Evolutionary conservation across 495 filamentous ascomycete genomes (phyloP), one percentile per base, ranked within the genome.

Genomic region (Hypoxylon fuscum): DNA sequence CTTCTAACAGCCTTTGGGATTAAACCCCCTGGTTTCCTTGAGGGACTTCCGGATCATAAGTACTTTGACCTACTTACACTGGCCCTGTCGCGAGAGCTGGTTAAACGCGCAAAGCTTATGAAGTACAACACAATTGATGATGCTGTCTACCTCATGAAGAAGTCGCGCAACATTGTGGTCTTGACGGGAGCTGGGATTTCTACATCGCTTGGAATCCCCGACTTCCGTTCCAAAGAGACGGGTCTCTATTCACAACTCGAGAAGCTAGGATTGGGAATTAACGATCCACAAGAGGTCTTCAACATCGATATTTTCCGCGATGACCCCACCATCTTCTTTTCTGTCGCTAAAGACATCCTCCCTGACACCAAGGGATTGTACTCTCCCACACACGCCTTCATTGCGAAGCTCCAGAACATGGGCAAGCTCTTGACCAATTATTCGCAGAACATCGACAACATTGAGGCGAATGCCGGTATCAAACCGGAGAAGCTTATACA

Each of bases 391-490:
- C 95, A 98, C 75, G 89, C 87, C 35, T 98, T 98, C 77, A 96
- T 98, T 63, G 87, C 86, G n/a, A 81, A 97, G n/a, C 83, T 98
- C 1, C 93, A 98, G 71, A 82, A 93, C 57, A 91, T 93, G 72
- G 87, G 86, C 17, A 96, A 96, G 69, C 85, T 98, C 15, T 81
- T 97, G 45, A 98, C 93, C 21, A 96, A 97, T 75, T 98, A 97
- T 76, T 96, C 94, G 1, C 95, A 98, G 73, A 98, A 98, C 72
- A 98, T 98, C 66, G 95, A 98, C 78, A 97, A 98, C 67, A 88
- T 98, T 43, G 95, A 98, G 71, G 85, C 85, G 27, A 87, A 90
- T 53, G 95, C 94, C 1, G 95, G 95, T 11, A 93, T 98, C 43
- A 69, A 74, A 5, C 81, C 86, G 0, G 89, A 93, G 31, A 96